Conservation (phyloP, 2,329 filamentous ascomycete genomes). For the Stemphylium lycopersici region DNA sequence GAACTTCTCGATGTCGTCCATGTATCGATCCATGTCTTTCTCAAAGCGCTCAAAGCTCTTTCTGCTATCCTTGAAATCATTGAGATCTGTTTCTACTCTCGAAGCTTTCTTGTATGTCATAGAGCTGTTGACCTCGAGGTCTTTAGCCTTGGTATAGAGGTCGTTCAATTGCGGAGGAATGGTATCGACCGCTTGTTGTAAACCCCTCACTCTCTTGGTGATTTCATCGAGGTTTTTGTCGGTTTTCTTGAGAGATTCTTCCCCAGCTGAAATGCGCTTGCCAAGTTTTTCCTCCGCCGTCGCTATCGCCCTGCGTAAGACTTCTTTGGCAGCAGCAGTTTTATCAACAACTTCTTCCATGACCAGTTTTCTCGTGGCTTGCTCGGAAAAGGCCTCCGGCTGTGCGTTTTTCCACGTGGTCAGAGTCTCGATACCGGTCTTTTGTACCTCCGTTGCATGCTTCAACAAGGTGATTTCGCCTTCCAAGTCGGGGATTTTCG, state of each 20-base stretch:
- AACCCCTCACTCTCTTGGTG: neutral
- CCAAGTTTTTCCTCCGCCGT: neutral
- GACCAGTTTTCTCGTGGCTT: neutral
- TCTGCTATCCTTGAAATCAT: neutral
- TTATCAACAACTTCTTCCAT: neutral
- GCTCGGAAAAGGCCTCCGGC: neutral
- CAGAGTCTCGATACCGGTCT: neutral
- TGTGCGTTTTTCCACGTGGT: constrained; percentile 3
- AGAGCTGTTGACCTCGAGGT: neutral
- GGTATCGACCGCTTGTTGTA: neutral
- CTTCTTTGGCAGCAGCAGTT: neutral
- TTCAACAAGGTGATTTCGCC: neutral
- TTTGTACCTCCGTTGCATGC: neutral
- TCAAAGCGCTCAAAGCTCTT: neutral
- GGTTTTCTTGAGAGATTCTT: neutral
- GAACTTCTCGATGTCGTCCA: neutral
- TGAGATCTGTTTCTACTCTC: neutral
- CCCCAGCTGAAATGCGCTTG: neutral
- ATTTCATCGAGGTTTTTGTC: too few relatives aligned
- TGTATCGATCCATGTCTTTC: neutral
- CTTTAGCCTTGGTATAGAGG: neutral
- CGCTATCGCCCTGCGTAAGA: neutral
- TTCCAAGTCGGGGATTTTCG: neutral
- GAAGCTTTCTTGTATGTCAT: neutral
- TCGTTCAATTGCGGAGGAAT: neutral